A percentile compares a stretch with the other conserved stretches of the same genome.
Evolutionary conservation across 2,329 filamentous ascomycete genomes (phyloP).

Genomic region (Zasmidium cellare): DNA sequence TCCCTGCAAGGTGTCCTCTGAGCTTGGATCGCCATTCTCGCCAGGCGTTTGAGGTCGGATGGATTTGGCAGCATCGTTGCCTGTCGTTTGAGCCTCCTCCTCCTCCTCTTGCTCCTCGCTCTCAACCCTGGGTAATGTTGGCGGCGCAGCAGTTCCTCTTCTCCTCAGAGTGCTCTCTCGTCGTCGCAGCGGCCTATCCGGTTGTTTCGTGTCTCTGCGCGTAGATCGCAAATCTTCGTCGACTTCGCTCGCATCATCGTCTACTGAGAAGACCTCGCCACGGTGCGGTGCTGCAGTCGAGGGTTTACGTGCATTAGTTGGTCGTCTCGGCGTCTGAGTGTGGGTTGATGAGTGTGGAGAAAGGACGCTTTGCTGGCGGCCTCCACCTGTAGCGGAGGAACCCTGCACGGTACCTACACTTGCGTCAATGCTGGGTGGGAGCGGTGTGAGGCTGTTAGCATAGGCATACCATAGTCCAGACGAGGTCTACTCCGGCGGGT

Average conservation of each 20-base stretch:
- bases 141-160: conserved; percentile 46
- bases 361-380: conserved; percentile 13
- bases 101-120: conserved; percentile 49
- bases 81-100: conserved; percentile 35
- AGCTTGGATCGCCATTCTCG: conserved; percentile 29
- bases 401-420: conserved; percentile 26
- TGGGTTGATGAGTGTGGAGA: conserved; percentile 17
- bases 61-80: conserved; percentile 23
- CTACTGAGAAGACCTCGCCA: conserved; percentile 84
- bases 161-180: conserved; percentile 54
- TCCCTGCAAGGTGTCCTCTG: conserved; percentile 43
- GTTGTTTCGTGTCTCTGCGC: conserved; percentile 25
- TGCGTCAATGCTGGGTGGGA: not conserved
- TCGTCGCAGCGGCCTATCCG: conserved; percentile 42
- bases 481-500: conserved; percentile 24
- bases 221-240: conserved; percentile 63
- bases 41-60: conserved; percentile 12
- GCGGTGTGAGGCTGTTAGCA: not conserved
- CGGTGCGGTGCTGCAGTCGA: conserved; percentile 74
- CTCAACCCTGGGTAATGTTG: conserved; percentile 50
- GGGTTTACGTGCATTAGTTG: conserved; percentile 70
- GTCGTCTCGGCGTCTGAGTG: conserved; percentile 60
- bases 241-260: conserved; percentile 82
- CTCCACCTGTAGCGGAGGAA: conserved; percentile 19
- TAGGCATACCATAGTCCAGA: conserved; percentile 30